Conservation (phyloP, 2,329 filamentous ascomycete genomes). For the Nemania bipapillata region DNA sequence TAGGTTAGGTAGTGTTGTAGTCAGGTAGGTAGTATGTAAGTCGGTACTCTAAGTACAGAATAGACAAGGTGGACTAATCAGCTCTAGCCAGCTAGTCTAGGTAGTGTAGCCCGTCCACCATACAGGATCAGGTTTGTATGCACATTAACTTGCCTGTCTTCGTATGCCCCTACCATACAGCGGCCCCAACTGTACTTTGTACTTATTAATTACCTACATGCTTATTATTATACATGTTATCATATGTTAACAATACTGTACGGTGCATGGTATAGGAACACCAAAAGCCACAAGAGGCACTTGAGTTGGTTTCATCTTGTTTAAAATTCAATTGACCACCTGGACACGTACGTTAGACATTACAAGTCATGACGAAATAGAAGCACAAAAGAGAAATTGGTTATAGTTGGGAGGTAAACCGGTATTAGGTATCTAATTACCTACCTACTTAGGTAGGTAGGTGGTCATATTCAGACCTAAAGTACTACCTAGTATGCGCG, state of each 20-base stretch:
- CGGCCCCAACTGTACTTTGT: not conserved
- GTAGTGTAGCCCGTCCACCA: not conserved
- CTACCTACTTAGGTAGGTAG: not conserved
- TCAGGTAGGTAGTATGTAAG: no score
- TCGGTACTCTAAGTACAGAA: no score
- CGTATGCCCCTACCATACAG: not conserved
- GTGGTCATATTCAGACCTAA: not conserved
- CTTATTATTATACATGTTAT: not conserved
- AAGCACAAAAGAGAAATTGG: not conserved
- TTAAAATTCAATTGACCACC: not conserved
- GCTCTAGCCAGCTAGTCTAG: not conserved
- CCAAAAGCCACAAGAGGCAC: not conserved
- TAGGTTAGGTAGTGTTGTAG: no score
- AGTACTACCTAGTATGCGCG: not conserved
- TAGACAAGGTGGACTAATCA: conserved; percentile 3
- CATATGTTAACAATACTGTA: not conserved
- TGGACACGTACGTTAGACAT: not conserved
- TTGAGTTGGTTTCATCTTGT: not conserved
- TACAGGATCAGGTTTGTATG: not conserved
- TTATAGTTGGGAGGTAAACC: not conserved
- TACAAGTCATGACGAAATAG: not conserved
- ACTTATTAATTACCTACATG: not conserved
- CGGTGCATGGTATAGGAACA: not conserved
- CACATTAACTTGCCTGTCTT: not conserved
- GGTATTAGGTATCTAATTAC: not conserved